phyloP scores from a whole-genome alignment of 2,329 filamentous ascomycete genomes.

The Sporothrix brasiliensis region DNA sequence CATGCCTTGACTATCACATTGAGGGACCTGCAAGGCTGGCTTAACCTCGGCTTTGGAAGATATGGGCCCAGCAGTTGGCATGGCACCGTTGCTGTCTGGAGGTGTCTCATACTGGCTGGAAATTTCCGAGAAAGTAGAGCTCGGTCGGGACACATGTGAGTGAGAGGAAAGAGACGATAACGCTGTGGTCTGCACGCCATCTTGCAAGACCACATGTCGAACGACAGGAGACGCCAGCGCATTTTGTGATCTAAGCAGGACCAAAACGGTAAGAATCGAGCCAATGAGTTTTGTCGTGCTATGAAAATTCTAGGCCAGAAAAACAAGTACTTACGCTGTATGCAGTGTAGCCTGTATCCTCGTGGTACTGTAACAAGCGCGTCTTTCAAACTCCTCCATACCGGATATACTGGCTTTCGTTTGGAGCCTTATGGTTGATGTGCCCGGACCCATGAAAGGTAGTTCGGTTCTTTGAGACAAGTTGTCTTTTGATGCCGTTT shows the following conservation, averaged over 20 bases:
- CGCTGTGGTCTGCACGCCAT: conserved; percentile 46
- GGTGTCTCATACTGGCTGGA: conserved; percentile 69
- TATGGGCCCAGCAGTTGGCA: too few relatives aligned
- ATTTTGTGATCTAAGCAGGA: not conserved
- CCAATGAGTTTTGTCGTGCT: not conserved
- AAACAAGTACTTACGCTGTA: not conserved
- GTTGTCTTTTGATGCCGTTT: not conserved
- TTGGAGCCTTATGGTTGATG: not conserved
- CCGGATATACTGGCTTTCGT: not conserved
- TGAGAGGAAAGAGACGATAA: conserved; percentile 57
- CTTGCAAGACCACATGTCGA: conserved; percentile 13
- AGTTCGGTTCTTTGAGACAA: not conserved
- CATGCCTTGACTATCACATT: not conserved
- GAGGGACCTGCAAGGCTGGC: not conserved
- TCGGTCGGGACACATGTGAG: conserved; percentile 60
- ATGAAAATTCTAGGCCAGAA: not conserved
- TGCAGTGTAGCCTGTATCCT: too few relatives aligned
- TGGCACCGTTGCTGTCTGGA: conserved; percentile 47
- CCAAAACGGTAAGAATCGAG: not conserved
- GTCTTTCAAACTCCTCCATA: not conserved
- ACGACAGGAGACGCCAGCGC: not conserved
- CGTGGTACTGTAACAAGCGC: not conserved
- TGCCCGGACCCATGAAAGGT: not conserved
- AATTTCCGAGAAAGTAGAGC: conserved; percentile 56
- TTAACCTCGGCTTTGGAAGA: not conserved